Conservation (phyloP, 2,329 filamentous ascomycete genomes). For the Talaromyces sp. region DNA sequence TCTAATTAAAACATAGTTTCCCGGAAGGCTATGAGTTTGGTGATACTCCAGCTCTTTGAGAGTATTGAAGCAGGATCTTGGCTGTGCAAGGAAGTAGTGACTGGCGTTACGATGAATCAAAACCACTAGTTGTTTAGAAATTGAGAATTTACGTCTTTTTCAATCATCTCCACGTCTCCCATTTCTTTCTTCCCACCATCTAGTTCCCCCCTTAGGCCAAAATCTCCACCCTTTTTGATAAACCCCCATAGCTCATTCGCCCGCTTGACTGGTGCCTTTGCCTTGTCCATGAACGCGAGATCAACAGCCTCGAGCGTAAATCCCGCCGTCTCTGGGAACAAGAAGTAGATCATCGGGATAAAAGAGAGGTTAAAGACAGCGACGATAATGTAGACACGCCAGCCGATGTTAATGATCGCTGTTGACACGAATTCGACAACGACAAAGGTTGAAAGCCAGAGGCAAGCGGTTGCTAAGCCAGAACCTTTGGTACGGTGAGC, state of each 20-base stretch:
- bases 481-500: constrained; percentile 21
- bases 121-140: background rate
- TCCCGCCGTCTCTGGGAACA: background rate
- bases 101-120: background rate
- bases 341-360: background rate
- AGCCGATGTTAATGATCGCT: background rate
- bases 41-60: constrained; percentile 9
- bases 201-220: constrained; percentile 2
- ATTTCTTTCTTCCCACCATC: background rate
- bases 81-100: background rate
- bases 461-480: constrained; percentile 29
- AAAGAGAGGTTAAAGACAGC: background rate
- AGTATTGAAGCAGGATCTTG: background rate
- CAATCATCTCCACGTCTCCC: constrained; percentile 5
- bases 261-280: constrained; percentile 2
- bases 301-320: background rate
- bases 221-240: constrained; percentile 10
- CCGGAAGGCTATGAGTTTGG: constrained; percentile 13
- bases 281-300: constrained; percentile 9
- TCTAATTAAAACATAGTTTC: constrained; percentile 1
- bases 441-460: constrained; percentile 55
- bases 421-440: constrained; percentile 36
- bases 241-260: constrained; percentile 10
- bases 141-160: background rate
- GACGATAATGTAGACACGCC: background rate